phyloP scores from a whole-genome alignment of 306 rosid genomes.

The Casuarina cunninghamiana region DNA sequence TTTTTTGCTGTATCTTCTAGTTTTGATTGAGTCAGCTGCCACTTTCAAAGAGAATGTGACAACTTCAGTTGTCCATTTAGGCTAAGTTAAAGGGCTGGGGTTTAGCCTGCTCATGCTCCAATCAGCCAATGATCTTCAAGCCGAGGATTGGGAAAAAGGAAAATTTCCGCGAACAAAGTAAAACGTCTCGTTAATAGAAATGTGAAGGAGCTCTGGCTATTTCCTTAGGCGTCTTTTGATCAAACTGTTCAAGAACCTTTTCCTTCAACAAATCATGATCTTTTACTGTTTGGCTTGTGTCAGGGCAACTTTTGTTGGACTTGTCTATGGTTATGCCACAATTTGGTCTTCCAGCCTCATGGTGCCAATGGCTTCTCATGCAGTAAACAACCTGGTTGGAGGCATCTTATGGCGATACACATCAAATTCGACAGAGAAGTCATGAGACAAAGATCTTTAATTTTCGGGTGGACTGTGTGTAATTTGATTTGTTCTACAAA shows the following conservation, averaged over 20 bases:
- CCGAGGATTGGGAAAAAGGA: not conserved
- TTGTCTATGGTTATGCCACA: conserved; percentile 84
- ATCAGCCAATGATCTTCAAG: not conserved
- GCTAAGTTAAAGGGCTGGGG: not conserved
- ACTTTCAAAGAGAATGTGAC: conserved; percentile 2
- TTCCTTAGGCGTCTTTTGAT: not conserved
- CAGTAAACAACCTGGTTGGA: conserved; percentile 76
- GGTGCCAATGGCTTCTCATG: conserved; percentile 91
- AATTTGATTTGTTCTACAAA: not conserved
- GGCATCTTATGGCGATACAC: conserved; percentile 72
- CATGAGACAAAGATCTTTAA: not conserved
- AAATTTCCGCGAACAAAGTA: not conserved
- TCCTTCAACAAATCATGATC: not conserved
- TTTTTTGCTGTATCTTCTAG: not conserved
- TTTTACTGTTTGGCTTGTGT: conserved; percentile 25
- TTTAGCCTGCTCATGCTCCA: not conserved
- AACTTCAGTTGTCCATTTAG: conserved; percentile 2
- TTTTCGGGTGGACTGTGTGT: not conserved
- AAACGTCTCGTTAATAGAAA: not conserved
- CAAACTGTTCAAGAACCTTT: not conserved
- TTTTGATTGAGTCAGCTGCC: not conserved
- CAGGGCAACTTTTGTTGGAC: conserved; percentile 97
- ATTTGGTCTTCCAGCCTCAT: conserved; percentile 68
- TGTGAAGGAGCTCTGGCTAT: not conserved
- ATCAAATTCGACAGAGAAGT: conserved; percentile 38